phyloP scores from a whole-genome alignment of 345 rosid genomes.

The Theobroma cacao region DNA sequence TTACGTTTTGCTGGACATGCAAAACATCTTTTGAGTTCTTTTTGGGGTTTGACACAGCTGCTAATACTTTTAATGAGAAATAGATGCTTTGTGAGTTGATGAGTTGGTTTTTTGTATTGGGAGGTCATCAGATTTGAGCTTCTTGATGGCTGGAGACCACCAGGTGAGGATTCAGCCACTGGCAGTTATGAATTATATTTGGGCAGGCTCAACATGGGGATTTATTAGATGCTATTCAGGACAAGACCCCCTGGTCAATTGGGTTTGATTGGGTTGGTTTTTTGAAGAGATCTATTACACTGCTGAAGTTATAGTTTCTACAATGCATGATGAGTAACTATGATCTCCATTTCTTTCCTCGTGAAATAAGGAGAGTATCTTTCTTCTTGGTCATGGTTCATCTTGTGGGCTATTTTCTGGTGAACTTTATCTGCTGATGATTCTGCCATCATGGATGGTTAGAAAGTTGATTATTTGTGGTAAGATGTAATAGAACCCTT shows the following conservation, averaged over 20 bases:
- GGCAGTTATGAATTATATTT: neutral
- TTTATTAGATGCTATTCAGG: neutral
- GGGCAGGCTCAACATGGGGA: neutral
- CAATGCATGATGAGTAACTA: neutral
- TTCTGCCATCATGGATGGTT: neutral
- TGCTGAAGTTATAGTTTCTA: conserved; percentile 1
- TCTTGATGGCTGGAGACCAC: conserved; percentile 4
- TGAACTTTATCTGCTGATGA: neutral
- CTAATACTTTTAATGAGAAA: neutral
- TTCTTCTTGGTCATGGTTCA: neutral
- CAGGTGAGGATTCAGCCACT: too few relatives aligned
- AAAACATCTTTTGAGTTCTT: neutral
- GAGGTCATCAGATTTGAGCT: neutral
- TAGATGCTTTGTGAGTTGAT: neutral
- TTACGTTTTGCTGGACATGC: neutral
- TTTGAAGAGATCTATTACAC: neutral
- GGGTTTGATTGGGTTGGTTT: neutral
- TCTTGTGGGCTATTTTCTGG: neutral
- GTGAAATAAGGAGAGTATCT: neutral
- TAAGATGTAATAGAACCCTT: neutral
- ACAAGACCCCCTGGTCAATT: neutral
- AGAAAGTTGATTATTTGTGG: neutral
- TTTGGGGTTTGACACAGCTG: neutral
- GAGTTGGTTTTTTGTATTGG: neutral
- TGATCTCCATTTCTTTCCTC: neutral